Conservation (phyloP, 192 early-diverging fungal genomes). For the Funneliformis mosseae region DNA sequence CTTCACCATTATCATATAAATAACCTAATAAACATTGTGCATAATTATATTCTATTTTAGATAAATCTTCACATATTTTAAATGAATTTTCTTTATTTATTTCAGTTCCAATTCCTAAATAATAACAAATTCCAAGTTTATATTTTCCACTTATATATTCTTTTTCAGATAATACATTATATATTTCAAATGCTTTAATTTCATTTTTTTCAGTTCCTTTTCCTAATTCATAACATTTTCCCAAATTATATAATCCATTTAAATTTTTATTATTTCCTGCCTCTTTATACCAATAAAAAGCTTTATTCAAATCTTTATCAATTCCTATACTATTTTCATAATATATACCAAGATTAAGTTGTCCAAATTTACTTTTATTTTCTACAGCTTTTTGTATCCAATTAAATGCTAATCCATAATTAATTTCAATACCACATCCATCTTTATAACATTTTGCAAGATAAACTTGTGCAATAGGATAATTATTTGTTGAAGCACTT, state of each 20-base stretch:
- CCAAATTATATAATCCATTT: constrained; percentile 52
- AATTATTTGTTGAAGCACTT: background rate
- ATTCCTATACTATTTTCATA: constrained; percentile 56
- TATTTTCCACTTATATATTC: constrained; percentile 47
- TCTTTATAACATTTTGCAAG: background rate
- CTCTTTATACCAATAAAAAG: constrained; percentile 55
- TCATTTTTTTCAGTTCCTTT: constrained; percentile 70
- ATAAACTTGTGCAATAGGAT: background rate
- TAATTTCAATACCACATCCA: background rate
- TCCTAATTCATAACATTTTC: constrained; percentile 71
- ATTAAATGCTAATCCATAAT: background rate
- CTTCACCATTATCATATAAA: too few species aligned
- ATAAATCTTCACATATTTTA: too few species aligned
- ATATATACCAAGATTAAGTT: constrained; percentile 57
- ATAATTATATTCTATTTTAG: constrained; percentile 35
- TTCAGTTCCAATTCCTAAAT: constrained; percentile 59
- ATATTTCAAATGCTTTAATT: constrained; percentile 62
- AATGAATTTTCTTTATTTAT: constrained; percentile 51
- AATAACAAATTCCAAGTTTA: constrained; percentile 62
- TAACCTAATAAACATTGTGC: too few species aligned
- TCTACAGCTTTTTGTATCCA: background rate
- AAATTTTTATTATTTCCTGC: constrained; percentile 55
- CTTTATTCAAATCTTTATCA: constrained; percentile 48
- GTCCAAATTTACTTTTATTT: constrained; percentile 6
- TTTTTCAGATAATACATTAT: constrained; percentile 53